A percentile compares a stretch with the other conserved stretches of the same genome.
phyloP scores from a whole-genome alignment of 2,329 filamentous ascomycete genomes.

The Purpureocillium lavendulum region DNA sequence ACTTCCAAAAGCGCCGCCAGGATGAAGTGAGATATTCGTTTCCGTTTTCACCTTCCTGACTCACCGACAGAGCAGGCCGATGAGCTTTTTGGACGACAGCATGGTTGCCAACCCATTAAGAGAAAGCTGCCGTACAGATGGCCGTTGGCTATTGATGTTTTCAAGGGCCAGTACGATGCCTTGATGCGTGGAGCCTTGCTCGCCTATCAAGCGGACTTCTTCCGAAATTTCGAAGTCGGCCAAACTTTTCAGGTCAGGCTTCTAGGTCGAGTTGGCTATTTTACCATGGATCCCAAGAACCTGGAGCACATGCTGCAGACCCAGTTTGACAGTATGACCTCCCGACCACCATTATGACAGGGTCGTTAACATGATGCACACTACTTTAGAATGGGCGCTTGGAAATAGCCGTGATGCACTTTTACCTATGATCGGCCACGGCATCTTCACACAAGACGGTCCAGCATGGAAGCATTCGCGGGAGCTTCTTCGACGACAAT shows the following conservation, averaged over 20 bases:
- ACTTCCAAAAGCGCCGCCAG: neutral
- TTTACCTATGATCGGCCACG: neutral
- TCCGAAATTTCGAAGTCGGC: neutral
- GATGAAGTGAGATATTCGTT: neutral
- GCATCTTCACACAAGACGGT: conserved; percentile 4
- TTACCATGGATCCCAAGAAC: neutral
- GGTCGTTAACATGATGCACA: neutral
- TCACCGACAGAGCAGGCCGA: neutral
- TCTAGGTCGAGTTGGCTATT: neutral
- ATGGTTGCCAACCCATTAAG: neutral
- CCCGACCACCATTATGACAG: neutral
- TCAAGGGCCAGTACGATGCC: neutral
- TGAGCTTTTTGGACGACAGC: neutral
- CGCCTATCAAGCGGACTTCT: neutral
- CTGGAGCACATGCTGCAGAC: neutral
- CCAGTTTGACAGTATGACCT: neutral
- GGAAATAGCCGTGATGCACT: neutral
- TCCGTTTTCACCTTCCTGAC: neutral
- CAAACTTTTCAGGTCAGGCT: neutral
- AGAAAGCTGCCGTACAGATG: neutral
- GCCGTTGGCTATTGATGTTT: conserved; percentile 1
- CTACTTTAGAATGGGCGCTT: neutral
- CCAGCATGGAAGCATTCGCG: conserved; percentile 4
- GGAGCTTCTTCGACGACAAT: conserved; percentile 3
- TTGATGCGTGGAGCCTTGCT: neutral